Base-by-base conservation (phyloP, 2,329 filamentous ascomycete species). In the Lasiodiplodia sp. region DNA sequence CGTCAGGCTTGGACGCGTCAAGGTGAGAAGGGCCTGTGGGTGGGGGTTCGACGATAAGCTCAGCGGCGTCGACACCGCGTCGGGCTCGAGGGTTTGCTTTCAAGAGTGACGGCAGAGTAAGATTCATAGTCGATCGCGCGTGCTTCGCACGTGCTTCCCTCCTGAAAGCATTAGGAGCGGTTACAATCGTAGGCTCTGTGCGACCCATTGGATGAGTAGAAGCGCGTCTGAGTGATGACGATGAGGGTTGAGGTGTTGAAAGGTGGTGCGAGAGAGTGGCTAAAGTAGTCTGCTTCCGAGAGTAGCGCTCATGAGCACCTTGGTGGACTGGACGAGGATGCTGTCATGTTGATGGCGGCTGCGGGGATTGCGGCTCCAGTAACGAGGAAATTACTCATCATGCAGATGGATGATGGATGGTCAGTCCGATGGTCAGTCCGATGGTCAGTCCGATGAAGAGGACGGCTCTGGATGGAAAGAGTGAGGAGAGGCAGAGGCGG, bases 101-200 rank as follows among this genome's bases (percentile, higher is more conserved):
- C 2, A 90, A 78, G 10, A 89, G 78, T 0, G 85, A 79, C 1
- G 88, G 88, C n/a, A n/a, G n/a, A n/a, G n/a, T n/a, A n/a, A n/a
- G n/a, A n/a, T n/a, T n/a, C n/a, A n/a, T n/a, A n/a, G n/a, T n/a
- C n/a, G n/a, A n/a, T n/a, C n/a, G n/a, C n/a, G n/a, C n/a, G n/a
- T n/a, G n/a, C n/a, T n/a, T n/a, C n/a, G n/a, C n/a, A n/a, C n/a
- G n/a, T n/a, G n/a, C n/a, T n/a, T n/a, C n/a, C n/a, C n/a, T n/a
- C n/a, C n/a, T n/a, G n/a, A n/a, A n/a, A n/a, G n/a, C n/a, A n/a
- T n/a, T n/a, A n/a, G n/a, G n/a, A n/a, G n/a, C n/a, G n/a, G n/a
- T n/a, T n/a, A n/a, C n/a, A n/a, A n/a, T n/a, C n/a, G n/a, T n/a
- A 1, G 78, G 79, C 53, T 79, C 74, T 16, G 74, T 75, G 52